Base-by-base conservation (phyloP, 805 yeast species). In the Candida vaughaniae region DNA sequence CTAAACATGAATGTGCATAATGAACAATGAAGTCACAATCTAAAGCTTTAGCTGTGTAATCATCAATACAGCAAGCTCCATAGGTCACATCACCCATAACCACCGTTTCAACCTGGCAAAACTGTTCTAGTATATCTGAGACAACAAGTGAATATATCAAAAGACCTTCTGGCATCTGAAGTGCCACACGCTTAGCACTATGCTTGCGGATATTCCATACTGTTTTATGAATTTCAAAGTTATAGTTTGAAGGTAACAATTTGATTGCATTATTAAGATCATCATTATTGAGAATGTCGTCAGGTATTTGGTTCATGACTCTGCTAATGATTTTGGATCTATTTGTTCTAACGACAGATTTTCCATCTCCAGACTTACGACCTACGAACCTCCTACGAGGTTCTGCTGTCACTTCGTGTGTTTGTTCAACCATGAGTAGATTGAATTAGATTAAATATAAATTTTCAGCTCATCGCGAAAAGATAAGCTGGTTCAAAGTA, bases 31-130 rank as follows among this genome's bases (percentile, higher is more conserved):
- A 84, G 55, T 93, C 99, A 63, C 99, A 93, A 33, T 85, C 96
- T 18, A 93, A 62, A 0, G 98, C 80, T 45, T 90, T 71, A 2
- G 99, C 99, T 0, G 99, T 90, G 56, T 73, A 93, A 55, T 93
- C 99, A 58, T 93, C 99, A 31, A 93, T 89, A 63, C 99, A 93
- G 58, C 99, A 93, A 0, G 99, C 99, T 29, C 99, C 99, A 54
- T 93, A 93, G 0, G 97, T 87, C 0, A 93, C 99, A 59, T 93
- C 99, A 2, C 99, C 99, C 99, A 93, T 93, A 2, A 91, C 93
- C 1, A 93, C 69, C 0, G 90, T 85, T 53, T 90, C 96, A 36
- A 84, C 88, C 2, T 66, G 62, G 57, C 97, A 90, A 50, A 93
- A 91, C 59, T 90, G 96, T 53, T 88, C 95, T 23, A 93, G 57